phyloP scores from a whole-genome alignment of 768 basidiomycete species.

The Phylloporus sp. region DNA sequence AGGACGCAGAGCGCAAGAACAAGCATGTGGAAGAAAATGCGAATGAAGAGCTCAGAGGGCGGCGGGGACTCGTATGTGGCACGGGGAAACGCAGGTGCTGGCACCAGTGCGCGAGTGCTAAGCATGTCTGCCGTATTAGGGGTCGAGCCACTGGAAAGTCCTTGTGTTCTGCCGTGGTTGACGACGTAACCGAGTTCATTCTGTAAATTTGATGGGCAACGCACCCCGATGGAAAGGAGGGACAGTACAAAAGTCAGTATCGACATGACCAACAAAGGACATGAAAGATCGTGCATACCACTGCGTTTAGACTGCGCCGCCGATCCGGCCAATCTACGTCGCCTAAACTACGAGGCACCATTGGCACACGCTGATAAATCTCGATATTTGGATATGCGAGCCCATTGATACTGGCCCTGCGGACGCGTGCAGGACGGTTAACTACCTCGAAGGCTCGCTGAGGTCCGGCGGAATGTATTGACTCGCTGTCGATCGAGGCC shows the following conservation, averaged over 20 bases:
- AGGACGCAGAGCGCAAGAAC: slow-evolving; percentile 56
- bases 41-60: slow-evolving; percentile 38
- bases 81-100: slow-evolving; percentile 23
- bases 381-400: slow-evolving; percentile 40
- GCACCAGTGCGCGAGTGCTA: slow-evolving; percentile 38
- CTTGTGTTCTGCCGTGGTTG: slow-evolving; percentile 47
- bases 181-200: slow-evolving; percentile 69
- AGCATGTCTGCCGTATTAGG: slow-evolving; percentile 49
- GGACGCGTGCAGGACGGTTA: slow-evolving; percentile 48
- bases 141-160: slow-evolving; percentile 36
- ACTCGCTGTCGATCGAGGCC: slow-evolving; percentile 37
- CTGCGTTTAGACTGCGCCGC: slow-evolving; percentile 62
- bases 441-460: slow-evolving; percentile 45
- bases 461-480: slow-evolving; percentile 31
- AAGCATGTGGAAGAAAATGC: slow-evolving; percentile 50
- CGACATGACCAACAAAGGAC: slow-evolving; percentile 10
- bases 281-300: slow-evolving; percentile 44
- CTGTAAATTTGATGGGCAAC: slow-evolving; percentile 34
- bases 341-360: slow-evolving; percentile 49
- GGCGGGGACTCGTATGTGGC: slow-evolving; percentile 31
- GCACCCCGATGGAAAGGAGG: slow-evolving; percentile 3
- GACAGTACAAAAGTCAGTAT: slow-evolving; percentile 20
- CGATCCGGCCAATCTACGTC: slow-evolving; percentile 78
- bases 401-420: slow-evolving; percentile 45
- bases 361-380: slow-evolving; percentile 42